Base-by-base conservation (phyloP, 2,329 filamentous ascomycete species). In the Cladosporium oxysporum region DNA sequence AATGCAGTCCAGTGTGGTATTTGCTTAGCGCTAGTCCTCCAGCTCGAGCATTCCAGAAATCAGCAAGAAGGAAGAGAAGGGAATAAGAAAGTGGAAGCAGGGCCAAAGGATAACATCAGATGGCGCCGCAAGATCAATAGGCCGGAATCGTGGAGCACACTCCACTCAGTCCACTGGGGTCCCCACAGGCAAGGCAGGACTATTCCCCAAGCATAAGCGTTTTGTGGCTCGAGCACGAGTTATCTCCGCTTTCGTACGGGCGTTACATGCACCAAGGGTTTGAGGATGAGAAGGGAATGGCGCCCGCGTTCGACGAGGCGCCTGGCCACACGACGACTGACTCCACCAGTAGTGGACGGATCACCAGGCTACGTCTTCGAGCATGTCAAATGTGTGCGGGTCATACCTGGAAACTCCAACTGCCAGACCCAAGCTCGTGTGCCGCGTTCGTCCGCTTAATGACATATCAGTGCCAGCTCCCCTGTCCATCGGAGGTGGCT, bases 191-290 rank as follows among this genome's bases (percentile, higher is more conserved):
- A 52, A 52, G 28, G 41, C 50, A 57, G 12, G 23, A 59, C 61
- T 62, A 62, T 62, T 62, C 60, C 60, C 60, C 60, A 49, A 62
- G 60, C 58, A 49, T 55, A 29, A 60, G 58, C 60, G 31, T 62
- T 47, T 44, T 62, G 60, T 63, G 61, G 61, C 61, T 63, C 61
- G 61, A 63, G 61, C 61, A 63, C 61, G 61, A 63, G 61, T 63
- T 63, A 63, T 63, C 61, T 63, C 61, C 61, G 61, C 61, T 63
- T 63, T 63, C 55, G 41, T 26, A 50, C 57, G 50, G 60, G 49
- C 49, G 49, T 63, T 57, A 57, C 61, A 55, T 63, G 61, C 61
- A 63, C 61, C 61, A 63, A 63, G 61, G 61, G 61, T 47, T 55
- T 28, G 61, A 28, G 50, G 61, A 63, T 63, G 50, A 55, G 61